Evolutionary conservation across 2,329 filamentous ascomycete genomes (phyloP), one percentile per base, ranked within the genome.

Genomic region (Allantophomopsis cytisporea): DNA sequence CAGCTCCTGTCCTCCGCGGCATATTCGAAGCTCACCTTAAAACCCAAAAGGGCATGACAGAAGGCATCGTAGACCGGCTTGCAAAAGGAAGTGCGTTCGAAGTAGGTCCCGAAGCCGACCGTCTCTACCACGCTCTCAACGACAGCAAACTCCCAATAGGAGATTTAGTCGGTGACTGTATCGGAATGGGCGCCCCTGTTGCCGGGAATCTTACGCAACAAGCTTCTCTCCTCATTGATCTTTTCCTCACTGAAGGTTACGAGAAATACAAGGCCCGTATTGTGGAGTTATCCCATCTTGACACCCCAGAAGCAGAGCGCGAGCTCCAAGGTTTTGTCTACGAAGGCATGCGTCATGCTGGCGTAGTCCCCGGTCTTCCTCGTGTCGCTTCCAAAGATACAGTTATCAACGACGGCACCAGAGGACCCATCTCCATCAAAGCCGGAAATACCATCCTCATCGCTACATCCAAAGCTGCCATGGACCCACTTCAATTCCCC

Each of bases 261-360:
- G 64, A 67, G 43, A 41, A 61, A 37, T 69, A 69, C 56, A 71
- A 69, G 50, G 55, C 56, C 2, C 66, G 67, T 23, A 68, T 73
- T 41, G 50, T 70, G 16, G 58, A 68, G 48, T 60, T 71, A 14
- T 60, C 68, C 2, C 59, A 68, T 42, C 59, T 57, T 45, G 58
- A 66, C 34, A 56, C 62, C 5, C 52, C 54, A 4, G 53, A 54
- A 2, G 60, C 66, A 2, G 59, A 63, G 39, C 49, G 54, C 23
- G 68, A 71, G 47, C 59, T 71, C 1, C 63, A 67, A 45, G 66
- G 67, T 11, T 73, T 68, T 51, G 66, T 71, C 2, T 69, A 61
- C 45, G 69, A 73, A 50, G 69, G 68, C 33, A 71, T 71, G 64
- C 63, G 68, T 10, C 68, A 69, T 47, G 63, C 64, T 5, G 65